phyloP scores from a whole-genome alignment of 2,329 filamentous ascomycete genomes.

The Alternaria gaisen region DNA sequence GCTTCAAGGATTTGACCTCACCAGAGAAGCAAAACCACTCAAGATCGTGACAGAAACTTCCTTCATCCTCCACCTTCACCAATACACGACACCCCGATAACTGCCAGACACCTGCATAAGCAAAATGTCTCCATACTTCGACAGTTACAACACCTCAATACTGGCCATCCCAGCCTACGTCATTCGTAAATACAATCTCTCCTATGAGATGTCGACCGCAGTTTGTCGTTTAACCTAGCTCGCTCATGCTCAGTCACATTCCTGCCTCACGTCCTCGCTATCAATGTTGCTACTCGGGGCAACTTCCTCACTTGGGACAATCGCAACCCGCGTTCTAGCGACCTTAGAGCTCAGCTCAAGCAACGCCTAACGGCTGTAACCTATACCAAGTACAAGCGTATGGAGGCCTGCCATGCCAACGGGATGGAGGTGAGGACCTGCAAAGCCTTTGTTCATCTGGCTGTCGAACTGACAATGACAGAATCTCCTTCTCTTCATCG shows the following conservation, averaged over 20 bases:
- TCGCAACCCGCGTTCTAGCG: slow-evolving; percentile 20
- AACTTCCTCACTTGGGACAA: too few relatives aligned
- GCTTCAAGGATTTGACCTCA: background rate
- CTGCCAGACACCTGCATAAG: background rate
- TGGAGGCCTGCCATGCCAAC: slow-evolving; percentile 57
- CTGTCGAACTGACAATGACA: background rate
- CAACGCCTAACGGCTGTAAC: slow-evolving; percentile 48
- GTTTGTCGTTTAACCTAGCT: background rate
- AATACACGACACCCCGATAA: background rate
- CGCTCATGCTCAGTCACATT: too few relatives aligned
- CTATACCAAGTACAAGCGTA: slow-evolving; percentile 56
- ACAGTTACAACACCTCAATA: slow-evolving; percentile 52
- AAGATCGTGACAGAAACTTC: background rate
- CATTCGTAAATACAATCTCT: slow-evolving; percentile 24
- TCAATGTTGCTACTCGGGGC: too few relatives aligned
- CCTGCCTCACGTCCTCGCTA: too few relatives aligned
- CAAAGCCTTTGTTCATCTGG: background rate
- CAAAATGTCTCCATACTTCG: slow-evolving; percentile 26
- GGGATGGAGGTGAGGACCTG: slow-evolving; percentile 48
- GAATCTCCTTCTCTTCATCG: slow-evolving; percentile 57
- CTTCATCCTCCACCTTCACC: background rate
- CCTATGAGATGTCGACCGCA: background rate
- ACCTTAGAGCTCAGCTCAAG: slow-evolving; percentile 48
- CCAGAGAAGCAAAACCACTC: background rate
- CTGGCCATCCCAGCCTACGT: slow-evolving; percentile 58